These are phyloP conservation scores for Fomitopsis betulina DNA, from an alignment of 1,284 basidiomycete genomes.

Conservation along the genomic window DNA sequence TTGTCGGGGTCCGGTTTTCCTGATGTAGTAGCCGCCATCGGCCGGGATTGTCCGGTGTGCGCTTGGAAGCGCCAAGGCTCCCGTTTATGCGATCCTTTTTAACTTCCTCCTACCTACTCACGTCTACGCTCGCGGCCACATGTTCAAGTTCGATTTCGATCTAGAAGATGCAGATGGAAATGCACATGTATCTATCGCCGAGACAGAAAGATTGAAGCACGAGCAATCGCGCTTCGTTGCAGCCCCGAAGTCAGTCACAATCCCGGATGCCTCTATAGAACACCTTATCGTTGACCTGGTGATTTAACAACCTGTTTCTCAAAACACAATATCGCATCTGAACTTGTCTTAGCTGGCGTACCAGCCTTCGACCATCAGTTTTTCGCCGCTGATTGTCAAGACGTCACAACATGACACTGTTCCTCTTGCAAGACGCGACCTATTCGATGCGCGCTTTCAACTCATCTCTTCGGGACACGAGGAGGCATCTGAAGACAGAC, in stretches of 20 bases:
- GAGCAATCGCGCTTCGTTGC: not conserved
- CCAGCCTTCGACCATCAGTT: constrained; percentile 38
- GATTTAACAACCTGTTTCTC: constrained; percentile 12
- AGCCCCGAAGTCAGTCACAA: not conserved
- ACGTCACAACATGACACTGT: constrained; percentile 45
- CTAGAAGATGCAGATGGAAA: constrained; percentile 35
- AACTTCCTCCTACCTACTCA: too few relatives aligned
- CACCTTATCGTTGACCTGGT: constrained; percentile 32
- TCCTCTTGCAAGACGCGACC: constrained; percentile 71
- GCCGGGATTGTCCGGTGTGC: too few relatives aligned
- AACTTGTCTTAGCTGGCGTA: not conserved
- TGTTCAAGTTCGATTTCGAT: constrained; percentile 59
- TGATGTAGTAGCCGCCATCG: too few relatives aligned
- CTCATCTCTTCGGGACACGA: constrained; percentile 51
- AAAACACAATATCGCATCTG: not conserved
- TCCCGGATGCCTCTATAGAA: constrained; percentile 27
- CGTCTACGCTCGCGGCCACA: constrained; percentile 13
- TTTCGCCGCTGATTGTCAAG: constrained; percentile 33
- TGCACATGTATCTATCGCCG: not conserved
- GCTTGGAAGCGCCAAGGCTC: too few relatives aligned
- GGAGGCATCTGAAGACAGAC: constrained; percentile 16
- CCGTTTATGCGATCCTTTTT: too few relatives aligned
- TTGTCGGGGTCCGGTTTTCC: too few relatives aligned
- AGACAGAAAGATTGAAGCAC: not conserved
- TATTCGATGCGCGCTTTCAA: constrained; percentile 94